Base-by-base conservation (phyloP, 108 stramenopile genomes). In the Fistulifera pelliculosa region DNA sequence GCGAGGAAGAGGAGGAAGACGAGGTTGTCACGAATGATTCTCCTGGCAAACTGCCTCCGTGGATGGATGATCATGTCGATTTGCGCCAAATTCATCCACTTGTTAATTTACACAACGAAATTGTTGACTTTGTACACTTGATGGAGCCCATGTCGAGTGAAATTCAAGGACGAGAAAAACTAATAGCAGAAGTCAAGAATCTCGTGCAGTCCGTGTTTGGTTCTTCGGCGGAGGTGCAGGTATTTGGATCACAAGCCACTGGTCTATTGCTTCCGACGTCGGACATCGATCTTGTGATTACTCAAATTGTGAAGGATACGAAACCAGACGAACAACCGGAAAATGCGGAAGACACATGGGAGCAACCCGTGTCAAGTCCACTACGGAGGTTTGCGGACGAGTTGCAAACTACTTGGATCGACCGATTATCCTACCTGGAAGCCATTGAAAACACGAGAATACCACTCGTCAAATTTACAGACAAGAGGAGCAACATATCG, bases 401-500 rank as follows among this genome's bases (percentile, higher is more conserved):
- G 10, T 44, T 91, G 11, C 73, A 72, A 11, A 49, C 70, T 21
- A 66, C 78, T 21, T 91, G 76, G 72, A 49, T 54, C 10, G 77
- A 69, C 24, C 70, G 83, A 26, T 58, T 94, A 28, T 69, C 73
- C 44, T 87, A 93, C 57, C 69, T 99, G 21, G 92, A 93, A 62
- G 78, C 94, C 16, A 87, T 99, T 62, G 76, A 70, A 41, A 63
- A 84, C 22, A 95, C 98, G 1, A 68, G 75, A 1, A 88, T 99
- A 5, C 98, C 98, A 19, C 69, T 99, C 41, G 93, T 99, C 49
- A 99, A 99, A 76, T 89, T 93, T 58, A 88, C 76, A 1, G 77
- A 95, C 52, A 75, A 54, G 26, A 73, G 78, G 0, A 86, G 92
- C 44, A 73, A 75, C 41, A 67, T 94, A 35, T 66, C 80, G 24